Evolutionary conservation across 2,329 filamentous ascomycete genomes (phyloP), one percentile per base, ranked within the genome.

Genomic region (Arthroderma sp.): DNA sequence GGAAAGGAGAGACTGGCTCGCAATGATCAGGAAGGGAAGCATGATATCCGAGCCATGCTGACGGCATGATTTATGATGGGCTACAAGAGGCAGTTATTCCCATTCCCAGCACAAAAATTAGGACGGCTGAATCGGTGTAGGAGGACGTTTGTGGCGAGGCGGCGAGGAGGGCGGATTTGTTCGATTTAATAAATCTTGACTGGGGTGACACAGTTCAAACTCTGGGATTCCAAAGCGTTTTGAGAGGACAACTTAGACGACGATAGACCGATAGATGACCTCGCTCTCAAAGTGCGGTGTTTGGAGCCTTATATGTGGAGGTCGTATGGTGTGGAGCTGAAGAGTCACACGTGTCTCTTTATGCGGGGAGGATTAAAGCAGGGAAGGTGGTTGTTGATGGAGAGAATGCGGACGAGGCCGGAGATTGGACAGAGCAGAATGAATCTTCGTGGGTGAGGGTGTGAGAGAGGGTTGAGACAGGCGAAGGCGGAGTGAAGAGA

Each of bases 1-100:
- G 76, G 64, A 85, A 78, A 41, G 77, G 74, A 63, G 76, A 81
- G 1, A 77, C 74, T 11, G 83, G 83, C 60, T 80, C 75, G 72
- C 83, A 86, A 67, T 81, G 77, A 2, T 74, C 73, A 21, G 82
- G 82, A 59, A 84, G 70, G 19, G 72, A 58, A n/a, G 63, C 63
- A 56, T 55, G 64, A 53, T 49, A 58, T 55, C 63, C 55, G 41
- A 67, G 54, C 62, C 67, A 63, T 55, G 66, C 62, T 57, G 65
- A 65, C 61, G 65, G 58, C 70, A 72, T 71, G 60, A 55, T 60
- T 31, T 41, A 53, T 53, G 23, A 8, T 23, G 19, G 44, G 25
- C 25, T 51, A 31, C 9, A 44, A 23, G 23, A 17, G 8, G 15
- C 15, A 19, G 5, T 11, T 51, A 3, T 33, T 51, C 28, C 44